Evolutionary conservation across 768 basidiomycete species (phyloP), one percentile per base, ranked within the genome.

Genomic region (Xerocomellus intermedius): DNA sequence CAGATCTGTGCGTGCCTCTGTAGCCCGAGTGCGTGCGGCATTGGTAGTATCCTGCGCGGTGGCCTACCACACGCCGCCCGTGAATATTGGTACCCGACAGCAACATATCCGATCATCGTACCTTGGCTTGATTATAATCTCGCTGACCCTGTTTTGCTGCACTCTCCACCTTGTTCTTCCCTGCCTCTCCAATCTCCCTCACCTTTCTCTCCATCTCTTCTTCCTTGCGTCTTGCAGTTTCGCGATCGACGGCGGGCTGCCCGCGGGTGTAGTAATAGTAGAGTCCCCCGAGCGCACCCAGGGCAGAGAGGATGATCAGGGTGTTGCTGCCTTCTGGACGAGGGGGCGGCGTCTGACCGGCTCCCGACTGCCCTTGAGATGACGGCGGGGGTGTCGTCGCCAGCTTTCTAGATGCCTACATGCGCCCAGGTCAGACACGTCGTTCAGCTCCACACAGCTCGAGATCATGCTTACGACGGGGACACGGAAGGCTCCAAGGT

Each of bases 191-290:
- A 2, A 65, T 22, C 8, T 59, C 60, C 37, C 37, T 69, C 13
- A 69, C 66, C 53, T 65, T 74, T 57, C 52, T 57, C 42, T 66
- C 69, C 17, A 64, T 28, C 26, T 69, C 69, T 49, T 69, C 74
- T 60, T 75, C 73, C n/a, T 69, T 67, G 14, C 58, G 64, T 43
- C 69, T 60, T n/a, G 62, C 68, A 17, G 42, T 39, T 42, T 65
- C 64, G 21, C 59, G 63, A 42, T 65, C 56, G 32, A 65, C 50
- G 1, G 56, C 62, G 33, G 58, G 54, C 22, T 57, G 41, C 35
- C 60, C 64, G 44, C 57, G 64, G n/a, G 64, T 59, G 64, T 73
- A 74, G 59, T 74, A 77, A 50, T 72, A 71, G 59, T 75, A 77
- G 36, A 71, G 56, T 13, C 66, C 74, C 4, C 69, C 76, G 45